phyloP scores from a whole-genome alignment of 106 monocot species.

The Triglochin maritima region DNA sequence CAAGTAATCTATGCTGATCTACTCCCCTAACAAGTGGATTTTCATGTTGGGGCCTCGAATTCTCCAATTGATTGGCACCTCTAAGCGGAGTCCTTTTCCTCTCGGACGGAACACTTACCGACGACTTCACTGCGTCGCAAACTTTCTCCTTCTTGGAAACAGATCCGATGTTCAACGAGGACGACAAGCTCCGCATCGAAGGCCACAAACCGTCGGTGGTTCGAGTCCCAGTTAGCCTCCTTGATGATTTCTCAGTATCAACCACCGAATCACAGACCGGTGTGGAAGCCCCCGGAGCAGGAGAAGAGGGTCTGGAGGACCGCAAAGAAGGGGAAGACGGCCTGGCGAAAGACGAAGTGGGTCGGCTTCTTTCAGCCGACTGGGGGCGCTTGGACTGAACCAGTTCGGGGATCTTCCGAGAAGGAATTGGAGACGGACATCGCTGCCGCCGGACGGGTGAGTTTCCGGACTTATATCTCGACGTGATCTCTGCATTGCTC shows the following conservation, averaged over 20 bases:
- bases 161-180: slow-evolving; percentile 58
- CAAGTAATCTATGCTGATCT: slow-evolving; percentile 59
- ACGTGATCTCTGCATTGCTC: slow-evolving; percentile 59
- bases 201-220: slow-evolving; percentile 69
- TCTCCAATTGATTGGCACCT: slow-evolving; percentile 55
- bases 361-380: slow-evolving; percentile 57
- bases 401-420: slow-evolving; percentile 7
- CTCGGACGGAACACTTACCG: slow-evolving; percentile 14
- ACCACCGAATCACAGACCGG: slow-evolving; percentile 33
- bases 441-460: slow-evolving; percentile 7
- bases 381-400: slow-evolving; percentile 33
- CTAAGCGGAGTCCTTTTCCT: slow-evolving; percentile 55
- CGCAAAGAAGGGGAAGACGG: slow-evolving; percentile 24
- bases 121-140: slow-evolving; percentile 26
- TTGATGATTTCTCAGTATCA: slow-evolving; percentile 27
- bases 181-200: slow-evolving; percentile 57
- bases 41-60: slow-evolving; percentile 35
- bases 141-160: slow-evolving; percentile 31
- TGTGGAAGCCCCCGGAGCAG: slow-evolving; percentile 38
- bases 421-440: slow-evolving; percentile 34
- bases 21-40: slow-evolving; percentile 31
- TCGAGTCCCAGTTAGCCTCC: slow-evolving; percentile 9
- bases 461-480: slow-evolving; percentile 40
- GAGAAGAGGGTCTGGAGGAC: slow-evolving; percentile 28
- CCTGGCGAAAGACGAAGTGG: slow-evolving; percentile 29